phyloP scores from a whole-genome alignment of 2,329 filamentous ascomycete species.

The Moelleriella libera region DNA sequence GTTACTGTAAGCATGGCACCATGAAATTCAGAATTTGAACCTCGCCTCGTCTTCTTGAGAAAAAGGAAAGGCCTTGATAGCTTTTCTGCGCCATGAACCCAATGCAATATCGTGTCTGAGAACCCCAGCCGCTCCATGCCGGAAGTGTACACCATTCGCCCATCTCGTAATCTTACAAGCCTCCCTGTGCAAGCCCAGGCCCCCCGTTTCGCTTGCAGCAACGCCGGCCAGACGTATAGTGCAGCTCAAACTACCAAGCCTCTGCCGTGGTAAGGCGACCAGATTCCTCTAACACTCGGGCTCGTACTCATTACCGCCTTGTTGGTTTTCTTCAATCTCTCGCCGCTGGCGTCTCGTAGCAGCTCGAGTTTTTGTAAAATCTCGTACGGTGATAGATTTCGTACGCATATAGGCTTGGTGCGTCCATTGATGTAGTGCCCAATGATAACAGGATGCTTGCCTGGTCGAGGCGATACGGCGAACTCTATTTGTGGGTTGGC shows the following conservation, averaged over 20 bases:
- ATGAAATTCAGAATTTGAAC: background rate
- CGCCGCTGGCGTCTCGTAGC: conserved; percentile 59
- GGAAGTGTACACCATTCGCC: background rate
- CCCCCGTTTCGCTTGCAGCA: too few relatives aligned
- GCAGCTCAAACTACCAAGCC: conserved; percentile 28
- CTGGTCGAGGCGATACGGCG: conserved; percentile 76
- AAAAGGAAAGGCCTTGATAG: too few relatives aligned
- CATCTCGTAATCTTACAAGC: conserved; percentile 14
- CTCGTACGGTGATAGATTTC: conserved; percentile 68
- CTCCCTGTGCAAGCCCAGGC: too few relatives aligned
- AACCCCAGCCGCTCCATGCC: conserved; percentile 14
- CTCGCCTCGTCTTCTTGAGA: background rate
- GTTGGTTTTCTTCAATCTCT: conserved; percentile 51
- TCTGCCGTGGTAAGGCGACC: conserved; percentile 55
- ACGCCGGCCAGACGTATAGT: too few relatives aligned
- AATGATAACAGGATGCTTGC: conserved; percentile 75
- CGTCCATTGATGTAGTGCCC: conserved; percentile 89
- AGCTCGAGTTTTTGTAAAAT: conserved; percentile 68
- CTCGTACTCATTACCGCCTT: conserved; percentile 53
- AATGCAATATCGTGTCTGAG: too few relatives aligned
- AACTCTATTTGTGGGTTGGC: conserved; percentile 84
- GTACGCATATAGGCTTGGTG: conserved; percentile 74
- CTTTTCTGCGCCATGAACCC: too few relatives aligned
- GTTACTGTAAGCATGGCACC: background rate
- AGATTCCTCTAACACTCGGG: conserved; percentile 53